A percentile compares a stretch with the other conserved stretches of the same genome.
Evolutionary conservation across 2,329 filamentous ascomycete genomes (phyloP).

Genomic region (Aureobasidium sp.): DNA sequence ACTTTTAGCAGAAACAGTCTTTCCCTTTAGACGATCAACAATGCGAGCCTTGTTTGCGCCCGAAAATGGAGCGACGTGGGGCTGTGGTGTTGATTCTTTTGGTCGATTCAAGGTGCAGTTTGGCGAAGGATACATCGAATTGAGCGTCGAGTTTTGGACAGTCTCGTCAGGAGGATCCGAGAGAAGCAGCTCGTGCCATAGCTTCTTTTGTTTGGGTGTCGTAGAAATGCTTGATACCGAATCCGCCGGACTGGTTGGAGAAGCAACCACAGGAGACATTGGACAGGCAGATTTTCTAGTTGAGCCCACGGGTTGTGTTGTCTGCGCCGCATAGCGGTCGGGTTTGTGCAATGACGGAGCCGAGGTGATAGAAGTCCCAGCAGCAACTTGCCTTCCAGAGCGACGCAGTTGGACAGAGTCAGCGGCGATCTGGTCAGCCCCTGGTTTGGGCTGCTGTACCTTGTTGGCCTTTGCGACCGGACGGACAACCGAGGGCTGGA

Average conservation of each 20-base stretch:
- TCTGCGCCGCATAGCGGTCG: neutral
- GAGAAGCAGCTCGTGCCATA: slow-evolving; percentile 24
- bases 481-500: neutral
- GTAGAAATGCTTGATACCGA: slow-evolving; percentile 11
- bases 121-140: neutral
- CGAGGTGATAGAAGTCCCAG: neutral
- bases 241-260: neutral
- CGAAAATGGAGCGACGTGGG: neutral
- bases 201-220: slow-evolving; percentile 25
- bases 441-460: neutral
- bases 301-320: neutral
- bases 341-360: neutral
- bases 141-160: neutral
- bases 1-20: slow-evolving; percentile 14
- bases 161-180: slow-evolving; percentile 8
- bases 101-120: neutral
- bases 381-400: neutral
- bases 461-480: neutral
- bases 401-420: neutral
- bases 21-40: slow-evolving; percentile 27
- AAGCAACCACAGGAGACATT: neutral
- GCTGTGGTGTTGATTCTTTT: neutral
- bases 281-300: neutral
- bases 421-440: neutral
- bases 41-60: slow-evolving; percentile 18